Evolutionary conservation across 345 rosid genomes (phyloP).

Genomic region (Brassica incana): DNA sequence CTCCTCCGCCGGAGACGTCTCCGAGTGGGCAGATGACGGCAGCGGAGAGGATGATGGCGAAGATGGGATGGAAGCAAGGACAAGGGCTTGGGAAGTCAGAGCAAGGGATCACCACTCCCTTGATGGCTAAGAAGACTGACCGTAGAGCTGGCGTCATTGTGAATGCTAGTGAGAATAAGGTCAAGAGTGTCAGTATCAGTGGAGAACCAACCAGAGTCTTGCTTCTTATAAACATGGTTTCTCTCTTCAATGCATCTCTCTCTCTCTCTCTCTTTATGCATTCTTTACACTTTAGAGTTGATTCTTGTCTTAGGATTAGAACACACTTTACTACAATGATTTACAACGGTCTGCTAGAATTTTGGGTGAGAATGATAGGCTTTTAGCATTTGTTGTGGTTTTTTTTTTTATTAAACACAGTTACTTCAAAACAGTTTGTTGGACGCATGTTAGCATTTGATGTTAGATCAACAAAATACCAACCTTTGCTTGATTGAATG

Average conservation of each 20-base stretch:
- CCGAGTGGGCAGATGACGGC: constrained; percentile 93
- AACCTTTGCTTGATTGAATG: neutral
- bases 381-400: constrained; percentile 14
- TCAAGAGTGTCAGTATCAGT: constrained; percentile 78
- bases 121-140: constrained; percentile 98
- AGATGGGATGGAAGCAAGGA: constrained; percentile 99
- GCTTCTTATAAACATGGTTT: constrained; percentile 92
- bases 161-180: constrained; percentile 91
- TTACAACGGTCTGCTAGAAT: constrained; percentile 16
- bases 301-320: neutral
- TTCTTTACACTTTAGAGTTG: neutral
- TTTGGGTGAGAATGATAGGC: neutral
- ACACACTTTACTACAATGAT: neutral
- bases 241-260: neutral
- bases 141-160: constrained; percentile 98
- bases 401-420: neutral
- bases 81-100: constrained; percentile 95
- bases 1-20: constrained; percentile 46
- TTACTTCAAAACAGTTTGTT: neutral
- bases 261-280: neutral
- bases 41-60: constrained; percentile 99
- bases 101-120: constrained; percentile 94
- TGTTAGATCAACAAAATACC: neutral
- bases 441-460: neutral
- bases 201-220: constrained; percentile 85